Conservation (phyloP, 306 rosid species). For the Cicer cuneatum region DNA sequence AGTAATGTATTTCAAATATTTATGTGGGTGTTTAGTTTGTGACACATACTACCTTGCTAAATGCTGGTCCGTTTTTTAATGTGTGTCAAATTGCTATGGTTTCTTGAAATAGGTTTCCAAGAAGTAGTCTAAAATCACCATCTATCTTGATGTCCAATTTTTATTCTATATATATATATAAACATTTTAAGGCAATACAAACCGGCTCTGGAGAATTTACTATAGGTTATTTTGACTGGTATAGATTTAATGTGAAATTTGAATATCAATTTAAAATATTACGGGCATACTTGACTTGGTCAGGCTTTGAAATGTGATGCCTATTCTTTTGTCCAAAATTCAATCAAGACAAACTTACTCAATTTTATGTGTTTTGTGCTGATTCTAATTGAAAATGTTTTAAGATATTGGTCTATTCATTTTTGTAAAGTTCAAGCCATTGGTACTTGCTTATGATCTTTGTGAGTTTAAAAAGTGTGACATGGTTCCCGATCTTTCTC, state of each 20-base stretch:
- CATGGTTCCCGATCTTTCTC: conserved; percentile 39
- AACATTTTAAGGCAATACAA: conserved; percentile 26
- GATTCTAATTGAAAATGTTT: conserved; percentile 25
- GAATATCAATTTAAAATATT: conserved; percentile 3
- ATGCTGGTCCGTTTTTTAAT: conserved; percentile 31
- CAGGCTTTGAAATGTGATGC: conserved; percentile 34
- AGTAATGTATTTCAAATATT: conserved; percentile 3
- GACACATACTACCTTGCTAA: conserved; percentile 14
- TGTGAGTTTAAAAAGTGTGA: conserved; percentile 12
- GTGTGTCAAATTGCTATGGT: conserved; percentile 27
- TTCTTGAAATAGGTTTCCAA: conserved; percentile 20
- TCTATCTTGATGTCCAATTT: conserved; percentile 36
- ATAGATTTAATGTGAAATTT: conserved; percentile 4
- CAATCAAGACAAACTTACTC: conserved; percentile 5
- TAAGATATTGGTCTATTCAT: conserved; percentile 26
- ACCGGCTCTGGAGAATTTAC: conserved; percentile 26
- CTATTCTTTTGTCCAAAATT: conserved; percentile 13
- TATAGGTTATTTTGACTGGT: conserved; percentile 34
- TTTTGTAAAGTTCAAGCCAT: conserved; percentile 25
- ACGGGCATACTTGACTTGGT: conserved; percentile 19
- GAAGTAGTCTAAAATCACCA: conserved; percentile 36
- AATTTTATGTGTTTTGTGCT: conserved; percentile 6
- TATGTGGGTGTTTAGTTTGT: conserved; percentile 31
- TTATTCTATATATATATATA: background rate
- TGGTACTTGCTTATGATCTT: conserved; percentile 24